Evolutionary conservation across 2,329 filamentous ascomycete genomes (phyloP).

Genomic region (Claviceps lovelessii): DNA sequence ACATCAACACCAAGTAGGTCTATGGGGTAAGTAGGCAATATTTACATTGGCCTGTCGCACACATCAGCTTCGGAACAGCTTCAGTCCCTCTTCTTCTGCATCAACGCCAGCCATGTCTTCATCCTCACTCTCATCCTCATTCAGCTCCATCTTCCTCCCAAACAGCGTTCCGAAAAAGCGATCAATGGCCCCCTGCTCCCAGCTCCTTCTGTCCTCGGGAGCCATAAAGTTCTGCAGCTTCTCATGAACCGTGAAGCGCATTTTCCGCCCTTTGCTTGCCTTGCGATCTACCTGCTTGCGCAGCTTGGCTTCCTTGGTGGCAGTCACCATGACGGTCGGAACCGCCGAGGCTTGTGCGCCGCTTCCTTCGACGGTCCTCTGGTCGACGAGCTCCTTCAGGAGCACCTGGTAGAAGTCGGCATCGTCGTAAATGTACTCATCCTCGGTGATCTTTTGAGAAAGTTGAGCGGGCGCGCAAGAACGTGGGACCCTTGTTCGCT

Average conservation of each 20-base stretch:
- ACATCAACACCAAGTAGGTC: too few relatives aligned
- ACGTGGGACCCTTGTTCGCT: slow-evolving; percentile 54
- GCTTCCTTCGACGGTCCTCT: slow-evolving; percentile 58
- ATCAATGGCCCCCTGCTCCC: slow-evolving; percentile 70
- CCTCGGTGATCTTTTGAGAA: slow-evolving; percentile 40
- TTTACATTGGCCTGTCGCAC: neutral
- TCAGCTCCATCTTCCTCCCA: slow-evolving; percentile 52
- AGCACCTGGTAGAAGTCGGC: slow-evolving; percentile 89
- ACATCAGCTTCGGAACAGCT: slow-evolving; percentile 32
- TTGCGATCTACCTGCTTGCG: slow-evolving; percentile 81
- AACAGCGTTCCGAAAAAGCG: slow-evolving; percentile 62
- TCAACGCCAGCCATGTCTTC: slow-evolving; percentile 38
- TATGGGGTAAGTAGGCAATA: too few relatives aligned
- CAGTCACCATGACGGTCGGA: slow-evolving; percentile 47
- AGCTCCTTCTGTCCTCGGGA: slow-evolving; percentile 63
- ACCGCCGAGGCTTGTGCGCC: slow-evolving; percentile 30
- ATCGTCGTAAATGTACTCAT: slow-evolving; percentile 68
- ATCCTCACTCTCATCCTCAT: slow-evolving; percentile 35
- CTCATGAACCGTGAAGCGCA: slow-evolving; percentile 89
- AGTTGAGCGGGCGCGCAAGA: slow-evolving; percentile 63
- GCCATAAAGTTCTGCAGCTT: slow-evolving; percentile 98
- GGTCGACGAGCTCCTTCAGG: slow-evolving; percentile 83
- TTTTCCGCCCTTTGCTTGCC: slow-evolving; percentile 86
- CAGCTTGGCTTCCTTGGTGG: slow-evolving; percentile 62
- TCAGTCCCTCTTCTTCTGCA: slow-evolving; percentile 38